Evolutionary conservation across 2,329 filamentous ascomycete species (phyloP).

Genomic region (Ilyonectria sp.): DNA sequence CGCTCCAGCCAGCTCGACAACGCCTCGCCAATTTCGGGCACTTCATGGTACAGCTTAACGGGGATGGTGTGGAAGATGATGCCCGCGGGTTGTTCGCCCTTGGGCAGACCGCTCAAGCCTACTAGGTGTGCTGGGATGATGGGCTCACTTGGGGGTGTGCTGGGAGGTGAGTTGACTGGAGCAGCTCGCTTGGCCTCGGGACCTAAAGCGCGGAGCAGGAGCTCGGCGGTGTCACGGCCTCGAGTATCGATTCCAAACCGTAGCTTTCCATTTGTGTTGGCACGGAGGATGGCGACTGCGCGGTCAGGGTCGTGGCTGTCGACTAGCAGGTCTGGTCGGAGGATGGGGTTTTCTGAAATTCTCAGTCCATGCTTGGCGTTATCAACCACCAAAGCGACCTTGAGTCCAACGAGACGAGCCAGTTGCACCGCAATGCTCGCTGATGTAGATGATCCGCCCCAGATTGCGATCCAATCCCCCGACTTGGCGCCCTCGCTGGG

Average conservation of each 20-base stretch:
- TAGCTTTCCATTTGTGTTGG: conserved; percentile 69
- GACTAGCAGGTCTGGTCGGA: conserved; percentile 74
- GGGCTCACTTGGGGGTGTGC: conserved; percentile 53
- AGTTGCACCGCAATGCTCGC: conserved; percentile 78
- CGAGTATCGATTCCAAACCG: conserved; percentile 80
- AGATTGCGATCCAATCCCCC: conserved; percentile 81
- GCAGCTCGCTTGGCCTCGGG: conserved; percentile 52
- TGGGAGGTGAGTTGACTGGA: conserved; percentile 53
- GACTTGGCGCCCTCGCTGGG: conserved; percentile 66
- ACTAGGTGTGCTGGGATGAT: conserved; percentile 69
- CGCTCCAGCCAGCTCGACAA: conserved; percentile 78
- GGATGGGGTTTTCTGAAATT: conserved; percentile 62
- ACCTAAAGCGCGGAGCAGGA: conserved; percentile 60
- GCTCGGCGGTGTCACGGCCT: conserved; percentile 73
- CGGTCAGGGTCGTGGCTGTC: conserved; percentile 77
- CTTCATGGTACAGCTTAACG: conserved; percentile 83
- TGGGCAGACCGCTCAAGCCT: conserved; percentile 78
- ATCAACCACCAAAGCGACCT: conserved; percentile 77
- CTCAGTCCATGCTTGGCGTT: conserved; percentile 75
- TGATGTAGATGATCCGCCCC: conserved; percentile 82
- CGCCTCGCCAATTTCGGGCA: conserved; percentile 73
- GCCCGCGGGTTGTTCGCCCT: conserved; percentile 60
- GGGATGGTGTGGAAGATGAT: conserved; percentile 76
- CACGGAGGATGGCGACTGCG: conserved; percentile 76
- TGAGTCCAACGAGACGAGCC: conserved; percentile 75